Evolutionary conservation across 306 rosid species (phyloP), one percentile per base, ranked within the genome.

Genomic region (Dryas drummondii): DNA sequence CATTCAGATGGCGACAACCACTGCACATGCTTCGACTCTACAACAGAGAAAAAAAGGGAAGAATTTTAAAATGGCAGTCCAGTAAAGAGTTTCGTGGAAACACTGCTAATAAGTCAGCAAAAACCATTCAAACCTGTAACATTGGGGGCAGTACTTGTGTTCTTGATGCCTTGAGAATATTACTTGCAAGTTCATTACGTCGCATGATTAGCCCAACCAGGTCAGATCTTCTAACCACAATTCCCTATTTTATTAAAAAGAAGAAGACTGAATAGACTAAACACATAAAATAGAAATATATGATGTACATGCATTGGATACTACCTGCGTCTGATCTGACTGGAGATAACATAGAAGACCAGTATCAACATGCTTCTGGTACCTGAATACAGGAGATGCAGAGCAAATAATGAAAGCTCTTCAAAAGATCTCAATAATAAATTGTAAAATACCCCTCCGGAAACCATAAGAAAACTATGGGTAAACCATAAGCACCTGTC

Each of bases 1-100:
- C 93, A 84, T 78, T 82, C 76, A 91, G 93, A 91, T 94, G 98
- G 77, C 97, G 96, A 71, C 98, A 94, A 66, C 97, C 90, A 84
- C 78, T 87, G 85, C 96, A 94, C 72, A 87, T 83, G 85, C 80
- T 83, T 19, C 76, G 84, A 87, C 87, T 87, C 98, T 94, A 74
- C 80, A 77, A 73, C 77, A 77, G 63, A 12, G 70, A 42, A 75
- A 80, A 82, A 51, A 16, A 74, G 65, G 61, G 27, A 53, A 76
- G 73, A 79, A 71, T 13, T 40, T 53, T 0, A 75, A 79, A 71
- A 59, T 11, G 64, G 7, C 17, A 71, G 54, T 76, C 71, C 15
- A 45, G 73, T 63, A 26, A 79, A 51, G 63, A 57, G 57, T 37
- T 80, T 32, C 4, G 11, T 53, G 72, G 16, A 78, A 74, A 80